These are phyloP conservation scores for Hypoxylon sp. DNA, from an alignment of 2,329 filamentous ascomycete species.

Conservation along the genomic window DNA sequence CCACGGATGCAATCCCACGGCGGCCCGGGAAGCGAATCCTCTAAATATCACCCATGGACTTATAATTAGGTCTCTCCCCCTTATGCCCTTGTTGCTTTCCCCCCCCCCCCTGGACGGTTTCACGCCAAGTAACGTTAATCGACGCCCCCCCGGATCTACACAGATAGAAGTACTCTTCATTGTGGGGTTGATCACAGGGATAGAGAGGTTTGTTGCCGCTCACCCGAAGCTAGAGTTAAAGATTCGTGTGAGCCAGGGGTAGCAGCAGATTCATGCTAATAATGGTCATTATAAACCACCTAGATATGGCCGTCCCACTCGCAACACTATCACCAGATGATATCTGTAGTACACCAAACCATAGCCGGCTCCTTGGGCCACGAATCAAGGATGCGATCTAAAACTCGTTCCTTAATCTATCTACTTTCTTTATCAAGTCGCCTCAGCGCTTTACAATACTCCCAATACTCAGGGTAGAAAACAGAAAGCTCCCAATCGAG, in stretches of 20 bases:
- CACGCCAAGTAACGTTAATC: conserved; percentile 37
- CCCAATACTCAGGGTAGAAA: conserved; percentile 41
- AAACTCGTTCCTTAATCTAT: conserved; percentile 18
- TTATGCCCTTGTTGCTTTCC: not conserved
- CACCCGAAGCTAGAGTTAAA: conserved; percentile 38
- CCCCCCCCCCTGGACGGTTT: conserved; percentile 8
- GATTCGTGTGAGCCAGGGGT: too few relatives aligned
- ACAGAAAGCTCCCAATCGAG: conserved; percentile 40
- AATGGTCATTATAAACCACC: too few relatives aligned
- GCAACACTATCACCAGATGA: too few relatives aligned
- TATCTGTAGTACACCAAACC: too few relatives aligned
- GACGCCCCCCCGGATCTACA: conserved; percentile 34
- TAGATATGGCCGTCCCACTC: too few relatives aligned
- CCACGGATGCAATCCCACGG: conserved; percentile 16
- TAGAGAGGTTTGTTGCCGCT: conserved; percentile 17
- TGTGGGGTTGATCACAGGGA: conserved; percentile 38
- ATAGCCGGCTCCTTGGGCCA: too few relatives aligned
- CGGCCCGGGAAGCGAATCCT: conserved; percentile 33
- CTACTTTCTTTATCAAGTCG: conserved; percentile 28
- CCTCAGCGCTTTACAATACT: conserved; percentile 39
- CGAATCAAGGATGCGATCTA: conserved; percentile 7
- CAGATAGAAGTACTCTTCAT: conserved; percentile 2
- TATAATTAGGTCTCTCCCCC: conserved; percentile 28
- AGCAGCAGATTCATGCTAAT: too few relatives aligned
- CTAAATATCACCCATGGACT: conserved; percentile 17